A percentile compares a stretch with the other conserved stretches of the same genome.
Conservation (phyloP, 257 asterid genomes). For the Primulina eburnea region DNA sequence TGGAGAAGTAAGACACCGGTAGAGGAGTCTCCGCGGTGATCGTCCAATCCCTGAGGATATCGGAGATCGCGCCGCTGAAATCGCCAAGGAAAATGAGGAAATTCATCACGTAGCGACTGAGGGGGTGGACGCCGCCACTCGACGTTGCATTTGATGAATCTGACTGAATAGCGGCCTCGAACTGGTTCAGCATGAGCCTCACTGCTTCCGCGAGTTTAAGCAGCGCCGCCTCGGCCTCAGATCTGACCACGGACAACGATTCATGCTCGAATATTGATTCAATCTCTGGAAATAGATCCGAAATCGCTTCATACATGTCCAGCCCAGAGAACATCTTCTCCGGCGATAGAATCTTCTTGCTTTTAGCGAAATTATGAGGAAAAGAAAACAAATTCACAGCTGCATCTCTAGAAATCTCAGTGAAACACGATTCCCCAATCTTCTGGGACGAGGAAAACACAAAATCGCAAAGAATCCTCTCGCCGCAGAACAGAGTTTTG, state of each 20-base stretch:
- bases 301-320: conserved; percentile 69
- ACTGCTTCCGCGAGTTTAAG: conserved; percentile 67
- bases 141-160: conserved; percentile 54
- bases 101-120: conserved; percentile 90
- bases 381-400: conserved; percentile 49
- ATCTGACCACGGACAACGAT: conserved; percentile 45
- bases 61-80: conserved; percentile 62
- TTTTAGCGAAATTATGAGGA: conserved; percentile 48
- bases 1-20: conserved; percentile 60
- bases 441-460: conserved; percentile 66
- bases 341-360: conserved; percentile 57
- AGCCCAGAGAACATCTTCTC: conserved; percentile 73
- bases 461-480: conserved; percentile 57
- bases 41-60: conserved; percentile 55
- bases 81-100: conserved; percentile 65
- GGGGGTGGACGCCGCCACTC: conserved; percentile 75
- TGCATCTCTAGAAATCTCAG: conserved; percentile 54
- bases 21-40: conserved; percentile 38
- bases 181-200: conserved; percentile 52
- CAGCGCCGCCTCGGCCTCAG: conserved; percentile 55
- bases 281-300: conserved; percentile 61
- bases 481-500: conserved; percentile 60
- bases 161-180: conserved; percentile 76
- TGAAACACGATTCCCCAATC: conserved; percentile 56
- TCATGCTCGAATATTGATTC: conserved; percentile 56